Base-by-base conservation (phyloP, 2,329 filamentous ascomycete species). In the Escovopsis weberi region DNA sequence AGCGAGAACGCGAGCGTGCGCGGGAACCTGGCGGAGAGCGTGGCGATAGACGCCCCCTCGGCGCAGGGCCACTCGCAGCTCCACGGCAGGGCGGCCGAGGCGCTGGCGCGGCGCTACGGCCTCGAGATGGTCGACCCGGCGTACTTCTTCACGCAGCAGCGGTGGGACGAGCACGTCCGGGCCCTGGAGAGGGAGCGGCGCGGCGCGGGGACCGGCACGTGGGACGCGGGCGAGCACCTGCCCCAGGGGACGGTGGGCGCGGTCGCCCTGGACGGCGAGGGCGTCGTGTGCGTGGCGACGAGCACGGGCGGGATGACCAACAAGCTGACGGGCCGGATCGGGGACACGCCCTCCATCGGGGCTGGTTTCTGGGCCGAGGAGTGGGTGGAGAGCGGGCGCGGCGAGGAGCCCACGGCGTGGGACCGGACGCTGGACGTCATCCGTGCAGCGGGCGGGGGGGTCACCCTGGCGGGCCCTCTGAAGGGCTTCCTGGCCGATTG, bases 281-380 rank as follows among this genome's bases (percentile, higher is more conserved):
- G 86, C 0, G 75, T 82, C 4, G 60, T 93, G 3, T 87, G 83
- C 50, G 67, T 59, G n/a, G 76, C 75, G 1, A 80, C 75, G 3
- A 78, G 72, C 53, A 80, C 75, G 0, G 87, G 87, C 5, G 87
- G 87, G 0, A 58, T 94, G 59, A 94, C 87, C 19, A 94, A 94
- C 58, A 94, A 94, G 65, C 63, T 89, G 43, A 83, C 84, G 0
- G 87, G 86, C 0, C 69, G 87, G 18, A 80, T 94, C 48, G 87
- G 87, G 1, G 87, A 94, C 56, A 94, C 87, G 10, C 86, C 87
- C 0, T 82, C 81, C 0, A 65, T 87, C 0, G 87, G 87, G 0
- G 82, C 86, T 1, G 87, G 87, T 0, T 94, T 87, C 59, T 94
- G 86, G 85, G 85, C 87, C 0, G 87, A 93, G 57, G 75, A 87